Conservation (phyloP, 2,329 filamentous ascomycete genomes). For the Exophiala phaeomuriformis region DNA sequence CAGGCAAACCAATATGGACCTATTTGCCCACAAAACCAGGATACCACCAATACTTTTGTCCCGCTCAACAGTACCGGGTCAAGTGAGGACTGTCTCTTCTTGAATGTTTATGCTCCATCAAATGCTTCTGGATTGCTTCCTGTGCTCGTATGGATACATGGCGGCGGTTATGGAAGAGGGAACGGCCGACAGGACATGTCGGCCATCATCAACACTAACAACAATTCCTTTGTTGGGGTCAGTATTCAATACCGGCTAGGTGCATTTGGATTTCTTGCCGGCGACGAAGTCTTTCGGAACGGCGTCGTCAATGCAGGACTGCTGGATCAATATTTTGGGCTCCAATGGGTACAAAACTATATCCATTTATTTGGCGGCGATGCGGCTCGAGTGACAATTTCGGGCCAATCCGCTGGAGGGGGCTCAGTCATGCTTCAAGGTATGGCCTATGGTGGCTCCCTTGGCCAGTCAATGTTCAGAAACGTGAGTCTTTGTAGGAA, state of each 20-base stretch:
- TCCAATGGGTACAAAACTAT: conserved; percentile 56
- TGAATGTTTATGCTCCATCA: conserved; percentile 38
- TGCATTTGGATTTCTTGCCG: conserved; percentile 45
- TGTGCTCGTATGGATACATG: conserved; percentile 38
- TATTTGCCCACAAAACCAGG: conserved; percentile 32
- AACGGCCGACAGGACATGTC: conserved; percentile 33
- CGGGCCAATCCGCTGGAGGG: conserved; percentile 47
- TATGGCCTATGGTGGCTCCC: conserved; percentile 45
- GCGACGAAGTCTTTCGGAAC: conserved; percentile 47
- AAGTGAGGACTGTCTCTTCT: conserved; percentile 38
- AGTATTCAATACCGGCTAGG: conserved; percentile 46
- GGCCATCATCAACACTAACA: conserved; percentile 41
- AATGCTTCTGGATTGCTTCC: conserved; percentile 25
- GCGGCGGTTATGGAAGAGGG: conserved; percentile 33
- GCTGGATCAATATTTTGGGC: conserved; percentile 54
- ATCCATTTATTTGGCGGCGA: conserved; percentile 52
- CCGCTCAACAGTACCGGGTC: conserved; percentile 17
- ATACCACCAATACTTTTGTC: conserved; percentile 16
- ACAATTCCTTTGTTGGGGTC: conserved; percentile 44
- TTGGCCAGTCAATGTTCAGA: conserved; percentile 32
- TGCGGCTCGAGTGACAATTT: conserved; percentile 43
- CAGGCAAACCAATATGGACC: conserved; percentile 28
- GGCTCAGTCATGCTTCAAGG: conserved; percentile 50
- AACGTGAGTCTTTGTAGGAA: conserved; percentile 28
- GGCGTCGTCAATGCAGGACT: conserved; percentile 58